Percentiles rank a stretch among this genome's conserved stretches.
These are phyloP conservation scores for Aquanectria penicillioides DNA, from an alignment of 2,329 filamentous ascomycete species.

Conservation along the genomic window DNA sequence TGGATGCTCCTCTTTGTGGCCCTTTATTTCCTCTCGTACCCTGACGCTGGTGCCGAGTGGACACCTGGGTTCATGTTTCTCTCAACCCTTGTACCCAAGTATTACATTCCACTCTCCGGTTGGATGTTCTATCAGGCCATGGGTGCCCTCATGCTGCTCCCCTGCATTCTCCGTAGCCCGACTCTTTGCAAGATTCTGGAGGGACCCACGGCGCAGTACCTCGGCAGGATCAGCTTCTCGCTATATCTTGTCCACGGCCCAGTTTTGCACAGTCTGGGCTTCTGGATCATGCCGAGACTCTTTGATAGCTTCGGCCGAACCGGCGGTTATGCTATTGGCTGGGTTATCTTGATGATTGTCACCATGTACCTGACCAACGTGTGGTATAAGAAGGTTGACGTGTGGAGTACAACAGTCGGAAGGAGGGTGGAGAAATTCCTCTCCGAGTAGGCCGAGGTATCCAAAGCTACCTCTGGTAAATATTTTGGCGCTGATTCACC, in stretches of 20 bases:
- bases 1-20: conserved; percentile 45
- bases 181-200: conserved; percentile 44
- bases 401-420: conserved; percentile 50
- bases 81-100: conserved; percentile 47
- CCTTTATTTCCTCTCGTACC: conserved; percentile 52
- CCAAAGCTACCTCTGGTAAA: neutral
- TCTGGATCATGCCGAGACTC: conserved; percentile 62
- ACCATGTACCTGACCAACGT: conserved; percentile 48
- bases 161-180: conserved; percentile 47
- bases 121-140: conserved; percentile 54
- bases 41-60: conserved; percentile 50
- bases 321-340: conserved; percentile 46
- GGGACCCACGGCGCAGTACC: conserved; percentile 46
- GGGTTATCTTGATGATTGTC: conserved; percentile 41
- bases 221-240: conserved; percentile 53
- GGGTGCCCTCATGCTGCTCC: conserved; percentile 50
- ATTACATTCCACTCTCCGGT: conserved; percentile 48
- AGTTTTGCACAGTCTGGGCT: conserved; percentile 67
- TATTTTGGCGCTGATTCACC: too few species aligned
- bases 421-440: conserved; percentile 46
- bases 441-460: conserved; percentile 13
- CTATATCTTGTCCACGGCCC: conserved; percentile 62
- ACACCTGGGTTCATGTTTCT: conserved; percentile 50
- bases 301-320: conserved; percentile 48
- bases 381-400: conserved; percentile 50